Evolutionary conservation across 306 rosid species (phyloP).

Genomic region (Psophocarpus tetragonolobus): DNA sequence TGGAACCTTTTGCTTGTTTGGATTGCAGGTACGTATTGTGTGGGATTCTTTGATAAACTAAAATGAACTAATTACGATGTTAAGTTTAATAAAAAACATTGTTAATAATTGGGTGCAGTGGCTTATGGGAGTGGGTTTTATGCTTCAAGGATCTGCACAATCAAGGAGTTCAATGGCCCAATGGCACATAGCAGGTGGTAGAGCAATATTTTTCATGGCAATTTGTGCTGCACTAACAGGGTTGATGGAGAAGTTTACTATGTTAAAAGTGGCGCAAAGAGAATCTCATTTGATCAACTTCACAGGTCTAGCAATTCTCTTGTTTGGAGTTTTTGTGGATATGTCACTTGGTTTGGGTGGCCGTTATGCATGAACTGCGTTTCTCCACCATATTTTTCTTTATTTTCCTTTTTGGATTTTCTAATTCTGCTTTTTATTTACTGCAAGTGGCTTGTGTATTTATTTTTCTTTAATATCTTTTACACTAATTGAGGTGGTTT

Average conservation of each 20-base stretch:
- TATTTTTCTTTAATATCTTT: not conserved
- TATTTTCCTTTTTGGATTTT: not conserved
- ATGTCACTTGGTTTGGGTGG: constrained; percentile 47
- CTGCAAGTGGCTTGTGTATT: constrained; percentile 20
- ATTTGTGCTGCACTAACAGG: constrained; percentile 80
- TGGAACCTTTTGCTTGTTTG: constrained; percentile 58
- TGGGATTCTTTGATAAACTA: too few species aligned
- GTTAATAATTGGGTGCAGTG: constrained; percentile 62
- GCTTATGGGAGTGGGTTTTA: constrained; percentile 60
- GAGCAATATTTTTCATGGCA: constrained; percentile 71
- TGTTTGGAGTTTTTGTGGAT: constrained; percentile 81
- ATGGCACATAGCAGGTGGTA: constrained; percentile 68
- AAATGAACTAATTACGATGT: too few species aligned
- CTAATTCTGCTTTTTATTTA: not conserved
- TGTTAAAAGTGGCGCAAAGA: not conserved
- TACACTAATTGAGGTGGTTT: constrained; percentile 12
- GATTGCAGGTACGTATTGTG: constrained; percentile 79
- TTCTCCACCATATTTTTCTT: not conserved
- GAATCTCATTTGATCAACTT: constrained; percentile 63
- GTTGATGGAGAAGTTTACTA: constrained; percentile 49
- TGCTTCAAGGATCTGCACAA: constrained; percentile 34
- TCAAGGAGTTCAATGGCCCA: constrained; percentile 35
- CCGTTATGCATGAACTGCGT: not conserved
- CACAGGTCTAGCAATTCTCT: constrained; percentile 61
- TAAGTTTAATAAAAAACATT: too few species aligned